A percentile compares a stretch with the other conserved stretches of the same genome.
phyloP scores from a whole-genome alignment of 768 basidiomycete species.

The Leucogyrophana mollusca region DNA sequence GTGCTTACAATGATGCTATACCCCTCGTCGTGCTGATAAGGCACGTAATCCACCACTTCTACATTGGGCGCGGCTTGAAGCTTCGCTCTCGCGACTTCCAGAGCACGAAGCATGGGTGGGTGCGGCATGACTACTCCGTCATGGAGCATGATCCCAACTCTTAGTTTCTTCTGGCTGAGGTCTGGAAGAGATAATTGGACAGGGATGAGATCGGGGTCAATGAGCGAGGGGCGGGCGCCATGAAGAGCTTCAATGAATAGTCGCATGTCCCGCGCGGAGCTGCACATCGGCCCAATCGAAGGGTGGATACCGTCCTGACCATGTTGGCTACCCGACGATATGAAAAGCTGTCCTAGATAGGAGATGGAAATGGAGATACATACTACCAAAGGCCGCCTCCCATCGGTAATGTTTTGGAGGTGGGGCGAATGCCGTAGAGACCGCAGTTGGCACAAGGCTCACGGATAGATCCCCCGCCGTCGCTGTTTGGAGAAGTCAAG shows the following conservation, averaged over 20 bases:
- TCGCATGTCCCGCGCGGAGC: constrained; percentile 23
- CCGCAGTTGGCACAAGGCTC: constrained; percentile 35
- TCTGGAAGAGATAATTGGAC: constrained; percentile 25
- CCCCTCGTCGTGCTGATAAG: constrained; percentile 34
- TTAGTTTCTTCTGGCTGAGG: constrained; percentile 25
- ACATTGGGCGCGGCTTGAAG: constrained; percentile 31
- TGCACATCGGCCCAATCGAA: constrained; percentile 25
- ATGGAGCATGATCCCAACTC: constrained; percentile 31
- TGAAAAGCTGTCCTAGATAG: constrained; percentile 12
- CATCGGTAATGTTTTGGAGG: constrained; percentile 29
- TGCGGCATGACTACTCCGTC: constrained; percentile 38
- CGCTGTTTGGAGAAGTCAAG: constrained; percentile 8
- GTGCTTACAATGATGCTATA: constrained; percentile 32
- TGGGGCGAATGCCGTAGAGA: constrained; percentile 41
- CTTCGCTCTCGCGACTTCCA: constrained; percentile 35
- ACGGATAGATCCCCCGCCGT: constrained; percentile 38
- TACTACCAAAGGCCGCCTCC: constrained; percentile 12
- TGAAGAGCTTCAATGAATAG: constrained; percentile 20
- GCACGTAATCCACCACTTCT: constrained; percentile 35
- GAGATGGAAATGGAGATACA: constrained; percentile 5
- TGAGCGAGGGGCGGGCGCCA: constrained; percentile 37
- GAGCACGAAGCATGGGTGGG: constrained; percentile 41
- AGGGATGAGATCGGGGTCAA: constrained; percentile 35
- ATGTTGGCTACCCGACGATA: constrained; percentile 14
- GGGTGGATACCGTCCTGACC: constrained; percentile 16